Percentiles rank a stretch among this genome's conserved stretches.
These are phyloP conservation scores for Diutina scorzettiae DNA, from an alignment of 1,139 yeast species.

Conservation along the genomic window DNA sequence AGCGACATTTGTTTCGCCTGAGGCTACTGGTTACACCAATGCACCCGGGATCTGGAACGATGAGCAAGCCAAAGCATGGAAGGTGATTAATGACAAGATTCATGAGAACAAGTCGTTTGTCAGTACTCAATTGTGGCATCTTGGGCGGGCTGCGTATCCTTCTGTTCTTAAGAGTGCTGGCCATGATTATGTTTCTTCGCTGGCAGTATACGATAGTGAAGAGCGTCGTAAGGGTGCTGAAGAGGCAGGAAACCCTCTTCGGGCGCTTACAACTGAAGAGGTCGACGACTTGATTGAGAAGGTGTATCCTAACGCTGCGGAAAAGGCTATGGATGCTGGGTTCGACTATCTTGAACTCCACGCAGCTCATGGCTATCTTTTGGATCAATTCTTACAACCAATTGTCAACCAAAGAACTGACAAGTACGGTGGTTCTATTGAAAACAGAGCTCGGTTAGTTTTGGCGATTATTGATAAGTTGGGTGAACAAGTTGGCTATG, in stretches of 20 bases:
- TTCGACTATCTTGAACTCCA: slow-evolving; percentile 29
- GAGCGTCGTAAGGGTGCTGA: slow-evolving; percentile 16
- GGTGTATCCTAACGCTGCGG: slow-evolving; percentile 16
- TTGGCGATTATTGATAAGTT: slow-evolving; percentile 72
- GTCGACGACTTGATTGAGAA: slow-evolving; percentile 20
- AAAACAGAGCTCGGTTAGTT: slow-evolving; percentile 19
- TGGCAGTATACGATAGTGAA: slow-evolving; percentile 15
- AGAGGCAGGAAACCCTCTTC: slow-evolving; percentile 21
- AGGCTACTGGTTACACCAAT: slow-evolving; percentile 25
- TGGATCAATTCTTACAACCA: slow-evolving; percentile 25
- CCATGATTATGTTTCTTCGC: slow-evolving; percentile 14
- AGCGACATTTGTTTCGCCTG: slow-evolving; percentile 15
- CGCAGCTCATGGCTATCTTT: slow-evolving; percentile 19
- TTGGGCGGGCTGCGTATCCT: slow-evolving; percentile 11
- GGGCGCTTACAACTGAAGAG: slow-evolving; percentile 31
- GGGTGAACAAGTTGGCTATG: slow-evolving; percentile 52
- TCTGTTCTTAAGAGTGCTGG: slow-evolving; percentile 16
- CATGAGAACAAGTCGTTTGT: slow-evolving; percentile 31
- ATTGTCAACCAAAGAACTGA: slow-evolving; percentile 24
- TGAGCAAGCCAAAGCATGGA: slow-evolving; percentile 39
- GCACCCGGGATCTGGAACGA: slow-evolving; percentile 45
- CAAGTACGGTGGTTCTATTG: slow-evolving; percentile 29
- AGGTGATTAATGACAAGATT: slow-evolving; percentile 32
- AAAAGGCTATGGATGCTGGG: slow-evolving; percentile 17
- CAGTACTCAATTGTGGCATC: slow-evolving; percentile 46